Conservation (phyloP, 1,139 yeast genomes). For the Kodamaea suecica region DNA sequence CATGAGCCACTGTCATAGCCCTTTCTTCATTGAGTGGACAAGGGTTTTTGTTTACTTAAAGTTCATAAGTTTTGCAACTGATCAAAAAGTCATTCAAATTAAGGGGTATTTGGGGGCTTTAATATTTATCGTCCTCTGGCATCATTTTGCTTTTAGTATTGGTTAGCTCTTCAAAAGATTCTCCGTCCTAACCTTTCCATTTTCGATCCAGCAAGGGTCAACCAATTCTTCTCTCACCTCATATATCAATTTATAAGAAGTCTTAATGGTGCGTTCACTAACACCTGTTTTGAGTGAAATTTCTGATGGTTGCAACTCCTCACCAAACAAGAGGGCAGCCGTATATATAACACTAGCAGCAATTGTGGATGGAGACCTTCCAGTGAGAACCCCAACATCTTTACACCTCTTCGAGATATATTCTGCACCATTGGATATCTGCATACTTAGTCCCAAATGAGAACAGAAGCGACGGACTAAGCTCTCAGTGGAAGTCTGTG, state of each 20-base stretch:
- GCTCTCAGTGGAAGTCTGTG: slow-evolving; percentile 92
- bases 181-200: slow-evolving; percentile 63
- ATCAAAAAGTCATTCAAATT: too few relatives aligned
- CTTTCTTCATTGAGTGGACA: too few relatives aligned
- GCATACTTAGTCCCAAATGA: slow-evolving; percentile 81
- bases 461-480: slow-evolving; percentile 95
- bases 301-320: slow-evolving; percentile 64
- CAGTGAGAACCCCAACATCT: slow-evolving; percentile 91
- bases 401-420: slow-evolving; percentile 85
- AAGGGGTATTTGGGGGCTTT: too few relatives aligned
- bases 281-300: slow-evolving; percentile 97
- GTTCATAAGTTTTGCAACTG: too few relatives aligned
- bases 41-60: too few relatives aligned
- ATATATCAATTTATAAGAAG: slow-evolving; percentile 80
- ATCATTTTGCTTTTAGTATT: too few relatives aligned
- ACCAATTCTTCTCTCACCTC: slow-evolving; percentile 71
- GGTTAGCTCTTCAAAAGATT: slow-evolving; percentile 54
- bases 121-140: too few relatives aligned
- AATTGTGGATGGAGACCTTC: slow-evolving; percentile 94
- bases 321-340: slow-evolving; percentile 82
- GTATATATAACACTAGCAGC: slow-evolving; percentile 97
- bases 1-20: too few relatives aligned
- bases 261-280: slow-evolving; percentile 94
- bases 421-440: slow-evolving; percentile 90
- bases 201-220: slow-evolving; percentile 77